These are phyloP conservation scores for Trifolium repens DNA, from an alignment of 306 rosid species.

Conservation along the genomic window DNA sequence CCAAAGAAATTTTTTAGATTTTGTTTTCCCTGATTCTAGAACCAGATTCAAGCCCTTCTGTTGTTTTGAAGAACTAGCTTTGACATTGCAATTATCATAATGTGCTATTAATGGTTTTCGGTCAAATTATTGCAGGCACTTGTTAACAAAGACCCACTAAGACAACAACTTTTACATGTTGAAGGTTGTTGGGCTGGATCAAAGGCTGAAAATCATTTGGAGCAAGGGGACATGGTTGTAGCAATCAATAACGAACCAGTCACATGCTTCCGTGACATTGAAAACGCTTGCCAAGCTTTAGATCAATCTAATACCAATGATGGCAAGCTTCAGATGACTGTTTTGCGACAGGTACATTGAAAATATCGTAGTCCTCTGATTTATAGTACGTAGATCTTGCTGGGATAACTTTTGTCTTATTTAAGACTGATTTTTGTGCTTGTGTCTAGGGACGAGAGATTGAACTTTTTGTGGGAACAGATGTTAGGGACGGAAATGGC, in stretches of 20 bases:
- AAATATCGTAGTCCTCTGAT: slow-evolving; percentile 14
- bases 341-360: slow-evolving; percentile 78
- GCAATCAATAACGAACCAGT: slow-evolving; percentile 95
- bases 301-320: slow-evolving; percentile 56
- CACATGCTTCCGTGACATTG: slow-evolving; percentile 86
- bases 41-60: no score
- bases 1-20: no score
- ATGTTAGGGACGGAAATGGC: slow-evolving; percentile 91
- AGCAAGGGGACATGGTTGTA: slow-evolving; percentile 97
- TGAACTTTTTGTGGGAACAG: slow-evolving; percentile 81
- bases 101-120: slow-evolving; percentile 29
- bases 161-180: slow-evolving; percentile 65
- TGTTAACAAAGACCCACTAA: slow-evolving; percentile 89
- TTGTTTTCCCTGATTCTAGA: no score
- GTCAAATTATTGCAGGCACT: slow-evolving; percentile 61
- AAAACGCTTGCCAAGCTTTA: slow-evolving; percentile 80
- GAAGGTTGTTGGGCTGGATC: slow-evolving; percentile 98
- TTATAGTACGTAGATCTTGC: slow-evolving; percentile 37
- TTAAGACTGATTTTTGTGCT: slow-evolving; percentile 39
- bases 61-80: slow-evolving; percentile 8
- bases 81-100: slow-evolving; percentile 15
- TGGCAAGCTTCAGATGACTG: slow-evolving; percentile 77
- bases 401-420: slow-evolving; percentile 24
- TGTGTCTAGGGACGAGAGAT: slow-evolving; percentile 78
- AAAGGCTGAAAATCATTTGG: slow-evolving; percentile 81